Conservation (phyloP, 257 asterid genomes). For the Primulina eburnea region DNA sequence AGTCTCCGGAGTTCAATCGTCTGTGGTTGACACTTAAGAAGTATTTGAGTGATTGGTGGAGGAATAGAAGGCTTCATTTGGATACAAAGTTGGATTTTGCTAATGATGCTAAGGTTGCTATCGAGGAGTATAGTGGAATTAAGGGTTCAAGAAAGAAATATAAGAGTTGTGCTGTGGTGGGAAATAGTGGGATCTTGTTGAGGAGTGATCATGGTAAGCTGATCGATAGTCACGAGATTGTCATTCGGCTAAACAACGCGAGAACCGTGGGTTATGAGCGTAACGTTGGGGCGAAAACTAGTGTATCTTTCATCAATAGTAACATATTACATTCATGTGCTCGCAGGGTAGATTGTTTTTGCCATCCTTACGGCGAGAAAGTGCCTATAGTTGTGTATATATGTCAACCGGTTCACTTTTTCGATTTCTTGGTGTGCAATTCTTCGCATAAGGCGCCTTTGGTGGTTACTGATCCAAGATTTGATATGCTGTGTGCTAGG, state of each 20-base stretch:
- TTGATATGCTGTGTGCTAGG: slow-evolving; percentile 71
- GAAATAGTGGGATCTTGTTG: slow-evolving; percentile 87
- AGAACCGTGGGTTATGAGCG: slow-evolving; percentile 51
- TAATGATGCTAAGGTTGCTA: slow-evolving; percentile 27
- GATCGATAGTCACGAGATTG: slow-evolving; percentile 75
- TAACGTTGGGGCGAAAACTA: slow-evolving; percentile 70
- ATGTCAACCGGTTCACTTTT: slow-evolving; percentile 87
- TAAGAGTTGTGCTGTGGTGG: slow-evolving; percentile 84
- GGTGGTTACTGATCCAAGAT: slow-evolving; percentile 65
- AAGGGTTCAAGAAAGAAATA: slow-evolving; percentile 33
- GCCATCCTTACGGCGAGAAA: slow-evolving; percentile 83
- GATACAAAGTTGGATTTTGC: slow-evolving; percentile 56
- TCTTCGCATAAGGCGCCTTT: slow-evolving; percentile 68
- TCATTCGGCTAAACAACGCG: slow-evolving; percentile 86
- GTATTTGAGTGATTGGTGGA: slow-evolving; percentile 62
- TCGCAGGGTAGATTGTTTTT: slow-evolving; percentile 70
- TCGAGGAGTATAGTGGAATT: slow-evolving; percentile 32
- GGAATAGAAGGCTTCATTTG: slow-evolving; percentile 47
- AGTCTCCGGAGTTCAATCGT: slow-evolving; percentile 65
- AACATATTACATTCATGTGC: slow-evolving; percentile 79
- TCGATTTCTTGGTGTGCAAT: slow-evolving; percentile 74
- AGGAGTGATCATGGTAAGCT: slow-evolving; percentile 46
- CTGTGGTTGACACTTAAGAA: slow-evolving; percentile 64
- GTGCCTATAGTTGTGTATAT: slow-evolving; percentile 76
- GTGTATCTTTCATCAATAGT: slow-evolving; percentile 80